Evolutionary conservation across 2,329 filamentous ascomycete species (phyloP).

Genomic region (Diplodia scrobiculata): DNA sequence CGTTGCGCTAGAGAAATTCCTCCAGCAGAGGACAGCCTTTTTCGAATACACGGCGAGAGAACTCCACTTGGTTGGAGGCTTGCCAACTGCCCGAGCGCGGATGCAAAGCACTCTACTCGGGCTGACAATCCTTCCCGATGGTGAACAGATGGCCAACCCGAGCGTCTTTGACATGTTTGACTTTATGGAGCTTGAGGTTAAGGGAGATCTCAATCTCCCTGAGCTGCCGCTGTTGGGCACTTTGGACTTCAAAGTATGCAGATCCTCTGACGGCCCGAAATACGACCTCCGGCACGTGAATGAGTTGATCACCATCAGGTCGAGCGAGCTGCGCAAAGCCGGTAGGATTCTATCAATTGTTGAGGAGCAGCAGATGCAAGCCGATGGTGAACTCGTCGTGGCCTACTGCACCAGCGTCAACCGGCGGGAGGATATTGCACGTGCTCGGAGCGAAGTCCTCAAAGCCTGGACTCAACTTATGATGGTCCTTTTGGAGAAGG

Average conservation of each 20-base stretch:
- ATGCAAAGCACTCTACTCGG: constrained; percentile 71
- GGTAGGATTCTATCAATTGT: constrained; percentile 39
- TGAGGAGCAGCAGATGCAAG: constrained; percentile 53
- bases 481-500: constrained; percentile 78
- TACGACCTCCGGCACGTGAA: constrained; percentile 72
- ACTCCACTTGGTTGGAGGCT: constrained; percentile 71
- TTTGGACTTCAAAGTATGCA: constrained; percentile 67
- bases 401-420: constrained; percentile 20
- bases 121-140: constrained; percentile 66
- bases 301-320: constrained; percentile 71
- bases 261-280: constrained; percentile 45
- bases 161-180: constrained; percentile 93
- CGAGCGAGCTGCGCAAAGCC: constrained; percentile 61
- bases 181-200: constrained; percentile 71
- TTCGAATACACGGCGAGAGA: constrained; percentile 86
- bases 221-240: constrained; percentile 63
- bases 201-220: constrained; percentile 52
- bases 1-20: constrained; percentile 71
- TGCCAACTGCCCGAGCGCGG: constrained; percentile 56
- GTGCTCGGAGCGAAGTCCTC: constrained; percentile 66
- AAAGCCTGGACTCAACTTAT: constrained; percentile 83
- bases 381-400: constrained; percentile 47
- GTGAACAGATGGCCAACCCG: constrained; percentile 66
- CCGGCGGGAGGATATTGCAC: constrained; percentile 53
- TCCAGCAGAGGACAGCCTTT: constrained; percentile 73